Evolutionary conservation across 345 rosid genomes (phyloP).

Genomic region (Syzygium aqueum): DNA sequence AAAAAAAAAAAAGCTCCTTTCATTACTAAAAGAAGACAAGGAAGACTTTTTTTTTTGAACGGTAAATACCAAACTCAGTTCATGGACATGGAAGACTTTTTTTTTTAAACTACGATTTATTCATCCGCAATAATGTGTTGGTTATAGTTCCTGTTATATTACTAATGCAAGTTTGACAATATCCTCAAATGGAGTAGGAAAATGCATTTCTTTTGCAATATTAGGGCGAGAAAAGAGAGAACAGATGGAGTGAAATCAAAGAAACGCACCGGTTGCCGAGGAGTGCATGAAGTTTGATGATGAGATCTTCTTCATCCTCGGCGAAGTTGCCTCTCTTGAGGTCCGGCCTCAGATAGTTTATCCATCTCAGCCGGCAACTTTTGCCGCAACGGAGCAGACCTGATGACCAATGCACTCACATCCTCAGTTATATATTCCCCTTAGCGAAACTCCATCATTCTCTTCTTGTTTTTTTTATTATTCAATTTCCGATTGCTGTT

Average conservation of each 20-base stretch:
- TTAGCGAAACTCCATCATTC: background rate
- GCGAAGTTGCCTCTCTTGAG: conserved; percentile 36
- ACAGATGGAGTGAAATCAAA: background rate
- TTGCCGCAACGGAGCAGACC: conserved; percentile 40
- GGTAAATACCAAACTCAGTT: background rate
- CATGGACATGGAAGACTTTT: background rate
- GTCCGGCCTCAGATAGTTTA: conserved; percentile 37
- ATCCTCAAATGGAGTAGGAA: background rate
- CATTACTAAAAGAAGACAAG: background rate
- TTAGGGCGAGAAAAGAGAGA: background rate
- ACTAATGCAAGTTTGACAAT: background rate
- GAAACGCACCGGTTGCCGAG: conserved; percentile 28
- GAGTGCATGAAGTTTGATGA: conserved; percentile 42
- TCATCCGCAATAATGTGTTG: background rate
- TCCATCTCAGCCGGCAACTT: conserved; percentile 41
- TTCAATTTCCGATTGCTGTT: background rate
- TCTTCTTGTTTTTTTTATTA: background rate
- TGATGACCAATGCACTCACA: background rate
- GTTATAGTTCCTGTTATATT: background rate
- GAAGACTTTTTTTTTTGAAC: background rate
- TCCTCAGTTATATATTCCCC: background rate
- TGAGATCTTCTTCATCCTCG: conserved; percentile 44
- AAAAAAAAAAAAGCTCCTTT: background rate
- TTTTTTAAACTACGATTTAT: background rate
- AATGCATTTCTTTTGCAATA: background rate